Conservation (phyloP, 78 protist genomes). For the Acrasis kona region DNA sequence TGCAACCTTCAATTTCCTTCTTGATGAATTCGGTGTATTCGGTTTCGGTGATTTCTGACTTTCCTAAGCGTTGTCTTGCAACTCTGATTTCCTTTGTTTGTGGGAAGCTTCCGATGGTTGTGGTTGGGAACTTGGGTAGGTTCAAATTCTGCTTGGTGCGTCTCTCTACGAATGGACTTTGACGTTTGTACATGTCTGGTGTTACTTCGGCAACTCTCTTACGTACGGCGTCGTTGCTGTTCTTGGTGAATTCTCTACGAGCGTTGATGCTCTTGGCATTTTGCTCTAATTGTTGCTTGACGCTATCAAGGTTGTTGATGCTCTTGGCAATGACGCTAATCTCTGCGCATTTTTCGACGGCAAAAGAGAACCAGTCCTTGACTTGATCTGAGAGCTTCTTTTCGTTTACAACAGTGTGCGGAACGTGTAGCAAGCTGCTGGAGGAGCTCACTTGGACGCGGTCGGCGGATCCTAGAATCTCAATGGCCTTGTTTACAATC, state of each 20-base stretch:
- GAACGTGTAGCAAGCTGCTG: slow-evolving; percentile 50
- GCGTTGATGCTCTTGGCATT: slow-evolving; percentile 1
- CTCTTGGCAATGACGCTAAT: slow-evolving; percentile 26
- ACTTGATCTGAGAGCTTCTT: slow-evolving; percentile 21
- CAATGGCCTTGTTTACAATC: background rate
- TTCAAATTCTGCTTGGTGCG: slow-evolving; percentile 18
- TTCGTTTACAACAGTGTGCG: slow-evolving; percentile 30
- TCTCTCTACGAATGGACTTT: slow-evolving; percentile 18
- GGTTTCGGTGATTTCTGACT: slow-evolving; percentile 27
- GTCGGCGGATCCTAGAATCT: background rate
- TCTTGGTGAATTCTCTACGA: background rate
- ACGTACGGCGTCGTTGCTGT: slow-evolving; percentile 3
- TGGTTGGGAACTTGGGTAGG: slow-evolving; percentile 62
- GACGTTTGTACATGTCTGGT: slow-evolving; percentile 35
- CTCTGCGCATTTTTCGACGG: slow-evolving; percentile 48
- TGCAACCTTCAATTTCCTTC: slow-evolving; percentile 23
- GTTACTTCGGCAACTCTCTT: slow-evolving; percentile 24
- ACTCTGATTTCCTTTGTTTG: slow-evolving; percentile 56
- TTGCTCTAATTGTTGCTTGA: too few relatives aligned
- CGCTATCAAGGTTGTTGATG: background rate
- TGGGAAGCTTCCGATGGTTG: slow-evolving; percentile 78
- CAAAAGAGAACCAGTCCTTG: slow-evolving; percentile 52
- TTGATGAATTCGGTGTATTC: slow-evolving; percentile 37
- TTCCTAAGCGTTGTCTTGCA: slow-evolving; percentile 15
- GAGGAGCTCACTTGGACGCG: slow-evolving; percentile 41